These are phyloP conservation scores for Fusarium pseudocircinatum DNA, from an alignment of 2,329 filamentous ascomycete genomes.

Conservation along the genomic window DNA sequence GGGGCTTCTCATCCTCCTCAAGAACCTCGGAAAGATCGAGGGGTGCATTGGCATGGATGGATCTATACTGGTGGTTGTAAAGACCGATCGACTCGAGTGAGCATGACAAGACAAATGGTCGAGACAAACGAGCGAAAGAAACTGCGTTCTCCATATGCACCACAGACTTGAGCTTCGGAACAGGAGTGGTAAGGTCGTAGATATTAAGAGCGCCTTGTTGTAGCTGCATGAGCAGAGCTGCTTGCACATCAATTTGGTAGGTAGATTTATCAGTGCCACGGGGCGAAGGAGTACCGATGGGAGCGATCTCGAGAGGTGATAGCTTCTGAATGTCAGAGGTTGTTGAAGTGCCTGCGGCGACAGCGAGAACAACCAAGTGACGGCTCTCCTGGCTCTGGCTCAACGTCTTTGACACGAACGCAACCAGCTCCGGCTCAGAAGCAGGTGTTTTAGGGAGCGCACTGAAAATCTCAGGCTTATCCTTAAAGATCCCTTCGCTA, in stretches of 20 bases:
- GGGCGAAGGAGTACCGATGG: constrained; percentile 44
- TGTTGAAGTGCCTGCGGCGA: constrained; percentile 38
- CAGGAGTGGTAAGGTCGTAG: constrained; percentile 70
- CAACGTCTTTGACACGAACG: constrained; percentile 58
- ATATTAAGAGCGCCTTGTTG: constrained; percentile 63
- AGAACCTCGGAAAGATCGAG: constrained; percentile 56
- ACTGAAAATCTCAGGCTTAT: constrained; percentile 61
- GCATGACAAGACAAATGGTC: constrained; percentile 71
- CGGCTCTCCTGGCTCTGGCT: constrained; percentile 44
- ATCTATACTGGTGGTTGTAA: constrained; percentile 76
- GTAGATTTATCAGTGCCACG: constrained; percentile 27
- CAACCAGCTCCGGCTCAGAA: constrained; percentile 61
- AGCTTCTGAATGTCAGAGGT: constrained; percentile 48
- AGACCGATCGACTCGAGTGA: constrained; percentile 66
- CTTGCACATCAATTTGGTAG: constrained; percentile 69
- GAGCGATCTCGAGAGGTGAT: constrained; percentile 53
- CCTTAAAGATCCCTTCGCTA: constrained; percentile 64
- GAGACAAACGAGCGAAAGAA: constrained; percentile 74
- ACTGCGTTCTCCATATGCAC: constrained; percentile 61
- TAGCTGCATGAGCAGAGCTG: constrained; percentile 72
- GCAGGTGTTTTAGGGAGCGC: constrained; percentile 60
- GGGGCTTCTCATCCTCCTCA: constrained; percentile 48
- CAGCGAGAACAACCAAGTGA: constrained; percentile 49
- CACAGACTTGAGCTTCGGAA: constrained; percentile 68
- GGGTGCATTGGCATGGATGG: constrained; percentile 62